A percentile compares a stretch with the other conserved stretches of the same genome.
Evolutionary conservation across 163 green algal genomes (phyloP).

Genomic region (Volvox carteri): DNA sequence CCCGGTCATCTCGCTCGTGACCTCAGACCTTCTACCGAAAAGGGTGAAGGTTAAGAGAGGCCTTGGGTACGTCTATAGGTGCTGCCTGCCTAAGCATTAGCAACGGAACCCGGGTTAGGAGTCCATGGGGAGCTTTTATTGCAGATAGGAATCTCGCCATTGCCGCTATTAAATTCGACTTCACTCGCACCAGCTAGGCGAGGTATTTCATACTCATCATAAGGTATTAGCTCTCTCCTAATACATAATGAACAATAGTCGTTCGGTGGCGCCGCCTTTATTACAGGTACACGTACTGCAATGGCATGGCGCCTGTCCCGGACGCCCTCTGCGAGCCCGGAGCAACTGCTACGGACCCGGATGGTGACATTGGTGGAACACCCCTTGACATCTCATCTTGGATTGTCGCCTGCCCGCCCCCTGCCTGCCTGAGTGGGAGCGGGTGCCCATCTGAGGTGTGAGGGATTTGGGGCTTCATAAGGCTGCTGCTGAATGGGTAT

Average conservation of each 20-base stretch:
- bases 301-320: neutral
- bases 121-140: neutral
- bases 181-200: neutral
- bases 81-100: neutral
- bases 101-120: neutral
- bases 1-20: conserved; percentile 2
- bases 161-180: neutral
- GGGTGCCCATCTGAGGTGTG: conserved; percentile 10
- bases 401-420: conserved; percentile 27
- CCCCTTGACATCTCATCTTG: neutral
- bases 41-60: conserved; percentile 4
- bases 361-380: neutral
- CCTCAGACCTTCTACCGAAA: neutral
- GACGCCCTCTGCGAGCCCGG: conserved; percentile 23
- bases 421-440: neutral
- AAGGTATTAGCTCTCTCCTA: neutral
- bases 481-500: neutral
- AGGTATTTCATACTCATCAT: neutral
- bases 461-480: neutral
- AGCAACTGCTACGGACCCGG: conserved; percentile 7
- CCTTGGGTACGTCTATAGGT: neutral
- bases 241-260: neutral
- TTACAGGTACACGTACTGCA: conserved; percentile 24
- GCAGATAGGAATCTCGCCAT: neutral
- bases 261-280: neutral